Evolutionary conservation across 2,329 filamentous ascomycete genomes (phyloP).

Genomic region (Talaromyces albobiverticillius): DNA sequence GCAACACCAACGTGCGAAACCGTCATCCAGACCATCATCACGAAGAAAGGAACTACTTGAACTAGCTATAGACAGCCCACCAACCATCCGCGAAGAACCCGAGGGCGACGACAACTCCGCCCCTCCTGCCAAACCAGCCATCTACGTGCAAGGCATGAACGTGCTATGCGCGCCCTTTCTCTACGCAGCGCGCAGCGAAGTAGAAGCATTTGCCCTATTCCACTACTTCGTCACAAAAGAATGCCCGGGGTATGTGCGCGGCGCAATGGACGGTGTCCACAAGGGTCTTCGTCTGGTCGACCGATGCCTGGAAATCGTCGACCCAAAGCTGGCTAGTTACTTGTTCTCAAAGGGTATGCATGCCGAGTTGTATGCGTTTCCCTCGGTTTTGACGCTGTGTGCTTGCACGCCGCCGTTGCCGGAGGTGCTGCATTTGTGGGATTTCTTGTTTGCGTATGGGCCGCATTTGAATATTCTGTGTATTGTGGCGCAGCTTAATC

Average conservation of each 20-base stretch:
- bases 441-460: conserved; percentile 95
- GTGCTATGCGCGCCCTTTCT: conserved; percentile 93
- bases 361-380: conserved; percentile 94
- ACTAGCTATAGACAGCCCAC: conserved; percentile 35
- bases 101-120: conserved; percentile 57
- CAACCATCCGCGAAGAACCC: conserved; percentile 37
- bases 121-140: conserved; percentile 70
- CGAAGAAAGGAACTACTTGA: conserved; percentile 47
- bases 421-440: conserved; percentile 90
- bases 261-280: conserved; percentile 96
- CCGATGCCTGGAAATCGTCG: conserved; percentile 85
- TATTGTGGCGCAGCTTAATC: conserved; percentile 89
- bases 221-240: conserved; percentile 82
- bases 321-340: conserved; percentile 80
- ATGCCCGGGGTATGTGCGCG: conserved; percentile 88
- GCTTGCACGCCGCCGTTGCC: conserved; percentile 93
- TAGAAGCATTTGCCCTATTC: conserved; percentile 90
- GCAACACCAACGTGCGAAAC: conserved; percentile 45
- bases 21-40: conserved; percentile 36
- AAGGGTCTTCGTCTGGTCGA: conserved; percentile 87
- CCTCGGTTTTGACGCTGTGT: conserved; percentile 88
- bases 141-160: conserved; percentile 99
- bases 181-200: conserved; percentile 90
- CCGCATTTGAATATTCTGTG: conserved; percentile 93
- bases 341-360: conserved; percentile 82